Conservation (phyloP, 2,329 filamentous ascomycete species). For the Aspergillus sp. region DNA sequence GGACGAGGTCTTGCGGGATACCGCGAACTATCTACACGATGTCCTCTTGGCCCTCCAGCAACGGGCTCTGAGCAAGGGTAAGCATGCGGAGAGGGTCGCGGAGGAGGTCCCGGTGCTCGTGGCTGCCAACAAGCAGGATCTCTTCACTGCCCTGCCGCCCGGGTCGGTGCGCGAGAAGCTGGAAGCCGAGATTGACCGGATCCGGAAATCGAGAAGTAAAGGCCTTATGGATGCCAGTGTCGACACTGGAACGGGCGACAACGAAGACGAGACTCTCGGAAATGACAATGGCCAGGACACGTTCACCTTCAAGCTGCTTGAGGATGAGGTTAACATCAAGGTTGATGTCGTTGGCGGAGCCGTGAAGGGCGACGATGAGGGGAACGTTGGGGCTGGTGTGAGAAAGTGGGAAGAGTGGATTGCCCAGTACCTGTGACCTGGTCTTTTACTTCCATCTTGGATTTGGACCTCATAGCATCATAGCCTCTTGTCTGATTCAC, state of each 20-base stretch:
- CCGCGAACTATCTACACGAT: slow-evolving; percentile 82
- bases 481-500: neutral
- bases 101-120: slow-evolving; percentile 65
- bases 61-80: slow-evolving; percentile 48
- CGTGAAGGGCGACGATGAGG: slow-evolving; percentile 49
- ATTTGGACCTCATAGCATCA: neutral
- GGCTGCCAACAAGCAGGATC: slow-evolving; percentile 89
- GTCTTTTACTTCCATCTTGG: neutral
- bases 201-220: slow-evolving; percentile 68
- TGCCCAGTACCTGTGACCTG: slow-evolving; percentile 56
- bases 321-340: slow-evolving; percentile 66
- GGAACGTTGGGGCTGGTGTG: slow-evolving; percentile 57
- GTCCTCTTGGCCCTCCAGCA: slow-evolving; percentile 76
- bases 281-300: slow-evolving; percentile 68
- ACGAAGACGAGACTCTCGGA: slow-evolving; percentile 75
- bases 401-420: slow-evolving; percentile 91
- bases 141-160: slow-evolving; percentile 84
- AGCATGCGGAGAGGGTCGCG: slow-evolving; percentile 48
- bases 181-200: slow-evolving; percentile 71
- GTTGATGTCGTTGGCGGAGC: slow-evolving; percentile 67
- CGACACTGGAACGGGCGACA: slow-evolving; percentile 46
- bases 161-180: slow-evolving; percentile 65
- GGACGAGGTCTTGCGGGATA: slow-evolving; percentile 51
- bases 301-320: slow-evolving; percentile 74
- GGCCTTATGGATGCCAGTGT: slow-evolving; percentile 74